These are phyloP conservation scores for Ichthyophthirius multifiliis DNA, from an alignment of 169 alveolate genomes.

Conservation along the genomic window DNA sequence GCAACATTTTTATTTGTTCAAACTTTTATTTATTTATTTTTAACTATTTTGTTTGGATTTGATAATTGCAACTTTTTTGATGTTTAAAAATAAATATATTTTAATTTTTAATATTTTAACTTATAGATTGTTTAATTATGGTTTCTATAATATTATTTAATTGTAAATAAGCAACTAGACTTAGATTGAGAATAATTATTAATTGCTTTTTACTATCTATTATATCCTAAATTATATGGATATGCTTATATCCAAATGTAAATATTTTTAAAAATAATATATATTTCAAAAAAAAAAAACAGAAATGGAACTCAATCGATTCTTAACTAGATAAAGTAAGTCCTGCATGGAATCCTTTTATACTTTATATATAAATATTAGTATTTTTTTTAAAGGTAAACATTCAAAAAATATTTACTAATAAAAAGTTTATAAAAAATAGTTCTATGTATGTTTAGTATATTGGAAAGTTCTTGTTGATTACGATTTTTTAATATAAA, in stretches of 20 bases:
- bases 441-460: not conserved
- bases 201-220: not conserved
- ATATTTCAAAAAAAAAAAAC: not conserved
- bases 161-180: not conserved
- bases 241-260: not conserved
- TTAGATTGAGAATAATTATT: not conserved
- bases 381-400: not conserved
- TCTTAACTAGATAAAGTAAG: not conserved
- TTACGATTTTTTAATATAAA: not conserved
- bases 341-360: not conserved
- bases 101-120: not conserved
- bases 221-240: not conserved
- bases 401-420: not conserved
- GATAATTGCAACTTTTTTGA: not conserved
- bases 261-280: not conserved
- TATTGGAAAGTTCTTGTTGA: not conserved
- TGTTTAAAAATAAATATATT: not conserved
- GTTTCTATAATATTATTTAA: not conserved
- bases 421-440: not conserved
- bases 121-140: not conserved
- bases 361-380: not conserved
- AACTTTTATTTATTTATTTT: not conserved
- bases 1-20: not conserved
- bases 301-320: constrained; percentile 6
- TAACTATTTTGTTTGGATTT: not conserved